Base-by-base conservation (phyloP, 2,329 filamentous ascomycete genomes). In the Dactylella cylindrospora region DNA sequence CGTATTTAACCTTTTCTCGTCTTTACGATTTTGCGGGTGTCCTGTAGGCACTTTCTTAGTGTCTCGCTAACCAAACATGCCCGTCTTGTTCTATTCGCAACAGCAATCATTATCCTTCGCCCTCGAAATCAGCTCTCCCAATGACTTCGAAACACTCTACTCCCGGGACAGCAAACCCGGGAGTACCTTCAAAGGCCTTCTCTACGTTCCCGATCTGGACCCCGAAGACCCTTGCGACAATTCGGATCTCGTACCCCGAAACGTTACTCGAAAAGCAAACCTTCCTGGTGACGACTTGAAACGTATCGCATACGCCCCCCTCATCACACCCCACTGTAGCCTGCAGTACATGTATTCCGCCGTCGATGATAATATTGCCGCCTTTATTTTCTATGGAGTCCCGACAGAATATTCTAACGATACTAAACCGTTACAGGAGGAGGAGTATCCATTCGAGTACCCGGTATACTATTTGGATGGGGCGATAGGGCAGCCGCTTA, bases 391-490 rank as follows among this genome's bases (percentile, higher is more conserved):
- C 67, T 86, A 84, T 71, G 80, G 82, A 3, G 76, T 79, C 60
- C 40, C 49, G 6, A 4, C 20, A 4, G 50, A 39, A 2, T 54
- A 54, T 26, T 62, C 57, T 13, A 78, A 79, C 66, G 76, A 74
- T 12, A 79, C 79, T 2, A 75, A 74, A 2, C 79, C 80, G 41
- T 88, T 90, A 1, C 87, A 90, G 3, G 74, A 80, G 2, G 75
- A 79, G 8, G 80, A 80, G 52, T 83, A 86, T 33, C 70, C 77
- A 0, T 74, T 66, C 43, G 77, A 79, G 22, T 95, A 84, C 68
- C 90, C 91, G 0, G 82, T 95, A 9, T 96, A 93, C 73, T 90
- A 88, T 32, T 76, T 97, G 12, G 80, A 88, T 0, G 83, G 86
- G 5, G 73, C 76, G 7, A 78, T 81, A 15, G 91, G 90, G 17